Evolutionary conservation across 1,284 basidiomycete species (phyloP).

Genomic region (Volvariella volvacea): DNA sequence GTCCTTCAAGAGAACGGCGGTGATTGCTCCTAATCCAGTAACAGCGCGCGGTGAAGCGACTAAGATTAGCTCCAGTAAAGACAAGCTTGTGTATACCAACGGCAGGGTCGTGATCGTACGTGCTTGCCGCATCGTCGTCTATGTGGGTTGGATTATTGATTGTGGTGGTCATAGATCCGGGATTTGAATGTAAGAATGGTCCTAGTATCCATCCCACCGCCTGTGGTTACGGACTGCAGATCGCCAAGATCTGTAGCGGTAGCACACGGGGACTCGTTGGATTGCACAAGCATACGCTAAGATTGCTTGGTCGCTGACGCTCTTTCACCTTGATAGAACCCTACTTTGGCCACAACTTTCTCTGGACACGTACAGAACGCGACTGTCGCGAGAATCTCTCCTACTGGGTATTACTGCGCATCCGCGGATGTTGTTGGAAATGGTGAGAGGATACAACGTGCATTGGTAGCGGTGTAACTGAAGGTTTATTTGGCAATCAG

Average conservation of each 20-base stretch:
- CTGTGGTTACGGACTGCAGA: constrained; percentile 2
- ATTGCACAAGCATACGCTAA: no score
- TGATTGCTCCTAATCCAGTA: constrained; percentile 73
- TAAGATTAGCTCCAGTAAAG: constrained; percentile 79
- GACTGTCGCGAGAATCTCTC: constrained; percentile 88
- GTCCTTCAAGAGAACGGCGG: constrained; percentile 48
- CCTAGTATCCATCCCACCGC: constrained; percentile 1
- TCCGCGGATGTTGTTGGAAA: constrained; percentile 80
- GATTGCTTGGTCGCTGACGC: no score
- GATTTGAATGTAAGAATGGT: constrained; percentile 36
- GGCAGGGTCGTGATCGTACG: constrained; percentile 82
- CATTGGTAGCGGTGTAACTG: not conserved
- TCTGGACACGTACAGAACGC: constrained; percentile 80
- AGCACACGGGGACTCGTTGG: no score
- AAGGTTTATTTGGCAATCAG: constrained; percentile 27
- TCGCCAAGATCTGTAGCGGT: constrained; percentile 4
- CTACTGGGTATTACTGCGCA: constrained; percentile 93
- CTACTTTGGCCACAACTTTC: constrained; percentile 42
- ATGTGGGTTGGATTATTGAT: no score
- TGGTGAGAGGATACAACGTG: constrained; percentile 37
- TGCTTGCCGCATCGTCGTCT: constrained; percentile 15
- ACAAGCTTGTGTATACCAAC: constrained; percentile 84
- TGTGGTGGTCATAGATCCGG: constrained; percentile 40
- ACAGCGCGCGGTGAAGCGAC: constrained; percentile 73
- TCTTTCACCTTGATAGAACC: constrained; percentile 1